Evolutionary conservation across 208 protist genomes (phyloP).

Genomic region (Phytomonas francai): DNA sequence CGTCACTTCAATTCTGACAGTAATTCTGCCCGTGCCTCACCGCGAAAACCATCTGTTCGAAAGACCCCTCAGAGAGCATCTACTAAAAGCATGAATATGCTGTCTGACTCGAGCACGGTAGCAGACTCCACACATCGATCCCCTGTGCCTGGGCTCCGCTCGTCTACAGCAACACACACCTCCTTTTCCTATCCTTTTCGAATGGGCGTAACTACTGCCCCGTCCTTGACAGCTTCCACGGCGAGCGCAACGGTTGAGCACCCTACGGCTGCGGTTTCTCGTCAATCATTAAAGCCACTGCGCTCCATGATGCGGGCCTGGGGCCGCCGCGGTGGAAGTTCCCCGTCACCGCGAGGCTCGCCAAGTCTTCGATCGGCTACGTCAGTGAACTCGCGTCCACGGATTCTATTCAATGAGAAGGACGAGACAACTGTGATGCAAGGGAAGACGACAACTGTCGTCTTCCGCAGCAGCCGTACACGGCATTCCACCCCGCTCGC

Average conservation of each 20-base stretch:
- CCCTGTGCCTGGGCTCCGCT: no score
- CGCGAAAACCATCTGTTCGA: neutral
- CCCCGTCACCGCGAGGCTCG: neutral
- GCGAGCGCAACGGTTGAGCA: neutral
- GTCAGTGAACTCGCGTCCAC: neutral
- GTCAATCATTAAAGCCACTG: neutral
- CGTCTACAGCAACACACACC: neutral
- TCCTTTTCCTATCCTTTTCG: neutral
- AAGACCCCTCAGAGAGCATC: neutral
- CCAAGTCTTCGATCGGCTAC: neutral
- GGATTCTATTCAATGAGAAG: conserved; percentile 6
- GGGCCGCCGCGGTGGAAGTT: neutral
- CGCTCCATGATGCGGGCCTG: neutral
- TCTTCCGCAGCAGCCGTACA: conserved; percentile 21
- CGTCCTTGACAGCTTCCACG: neutral
- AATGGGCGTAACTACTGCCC: neutral
- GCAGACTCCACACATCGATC: neutral
- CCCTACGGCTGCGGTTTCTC: no score
- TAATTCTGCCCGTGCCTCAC: neutral
- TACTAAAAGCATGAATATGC: neutral
- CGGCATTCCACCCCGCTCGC: neutral
- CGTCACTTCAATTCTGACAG: neutral
- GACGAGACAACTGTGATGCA: conserved; percentile 32
- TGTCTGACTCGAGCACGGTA: neutral
- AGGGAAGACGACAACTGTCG: conserved; percentile 56